phyloP scores from a whole-genome alignment of 176 grass and related monocot species.

The Oryza glaberrima region DNA sequence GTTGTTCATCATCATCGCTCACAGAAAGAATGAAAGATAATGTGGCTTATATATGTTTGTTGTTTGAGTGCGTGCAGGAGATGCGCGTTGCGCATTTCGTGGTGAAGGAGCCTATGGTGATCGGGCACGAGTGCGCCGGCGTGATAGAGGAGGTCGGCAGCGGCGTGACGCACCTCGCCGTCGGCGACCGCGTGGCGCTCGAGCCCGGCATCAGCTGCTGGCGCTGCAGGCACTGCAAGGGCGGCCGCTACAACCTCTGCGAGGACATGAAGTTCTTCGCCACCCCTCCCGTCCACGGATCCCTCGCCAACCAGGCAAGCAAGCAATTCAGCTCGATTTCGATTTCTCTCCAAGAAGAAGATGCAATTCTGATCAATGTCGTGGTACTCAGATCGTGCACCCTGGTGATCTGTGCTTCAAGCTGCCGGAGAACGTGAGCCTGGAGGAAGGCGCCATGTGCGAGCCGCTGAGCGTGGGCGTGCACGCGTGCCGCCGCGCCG shows the following conservation, averaged over 20 bases:
- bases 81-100: conserved; percentile 86
- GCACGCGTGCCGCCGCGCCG: conserved; percentile 82
- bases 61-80: conserved; percentile 39
- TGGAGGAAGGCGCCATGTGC: conserved; percentile 98
- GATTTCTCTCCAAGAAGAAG: neutral
- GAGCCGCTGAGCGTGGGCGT: conserved; percentile 96
- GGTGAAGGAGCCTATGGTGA: conserved; percentile 93
- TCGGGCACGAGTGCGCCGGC: conserved; percentile 94
- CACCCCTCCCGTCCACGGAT: conserved; percentile 77
- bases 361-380: neutral
- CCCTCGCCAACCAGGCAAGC: conserved; percentile 71
- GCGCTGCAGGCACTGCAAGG: conserved; percentile 87
- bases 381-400: conserved; percentile 63
- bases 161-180: conserved; percentile 56
- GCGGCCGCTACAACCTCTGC: conserved; percentile 94
- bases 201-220: conserved; percentile 91
- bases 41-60: neutral
- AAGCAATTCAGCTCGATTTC: neutral
- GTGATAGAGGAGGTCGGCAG: conserved; percentile 79
- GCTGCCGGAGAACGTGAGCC: conserved; percentile 71
- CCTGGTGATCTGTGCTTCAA: conserved; percentile 91
- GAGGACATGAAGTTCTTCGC: conserved; percentile 91
- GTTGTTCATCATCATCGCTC: neutral
- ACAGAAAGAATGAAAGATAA: neutral
- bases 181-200: conserved; percentile 79